A percentile compares a stretch with the other conserved stretches of the same genome.
Evolutionary conservation across 495 filamentous ascomycete genomes (phyloP).

Genomic region (Penicillium dipodomyicola): DNA sequence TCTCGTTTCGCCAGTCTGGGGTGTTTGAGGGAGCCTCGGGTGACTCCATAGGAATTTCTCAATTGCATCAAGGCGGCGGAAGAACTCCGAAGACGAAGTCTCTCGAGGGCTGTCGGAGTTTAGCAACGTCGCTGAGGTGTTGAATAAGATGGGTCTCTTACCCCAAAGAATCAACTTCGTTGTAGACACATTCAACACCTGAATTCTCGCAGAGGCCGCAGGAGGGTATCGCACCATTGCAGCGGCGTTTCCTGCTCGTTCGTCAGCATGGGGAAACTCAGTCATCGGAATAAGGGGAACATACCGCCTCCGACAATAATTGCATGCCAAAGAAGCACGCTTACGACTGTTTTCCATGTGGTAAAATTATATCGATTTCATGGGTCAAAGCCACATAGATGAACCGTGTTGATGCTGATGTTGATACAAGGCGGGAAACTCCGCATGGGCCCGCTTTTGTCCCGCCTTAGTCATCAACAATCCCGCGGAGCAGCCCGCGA

Average conservation of each 20-base stretch:
- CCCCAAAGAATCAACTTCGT: conserved; percentile 1
- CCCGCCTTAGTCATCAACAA: conserved; percentile 1
- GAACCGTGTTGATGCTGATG: background rate
- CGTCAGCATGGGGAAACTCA: background rate
- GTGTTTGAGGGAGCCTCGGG: conserved; percentile 2
- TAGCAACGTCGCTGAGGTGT: background rate
- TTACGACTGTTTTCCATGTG: conserved; percentile 1
- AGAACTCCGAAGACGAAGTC: conserved; percentile 6
- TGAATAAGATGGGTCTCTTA: background rate
- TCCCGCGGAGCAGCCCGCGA: no score
- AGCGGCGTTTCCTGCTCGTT: conserved; percentile 9
- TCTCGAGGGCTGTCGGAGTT: conserved; percentile 1
- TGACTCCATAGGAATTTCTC: conserved; percentile 7
- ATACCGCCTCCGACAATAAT: conserved; percentile 3
- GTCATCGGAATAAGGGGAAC: background rate
- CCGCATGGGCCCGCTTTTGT: background rate
- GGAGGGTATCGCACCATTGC: conserved; percentile 6
- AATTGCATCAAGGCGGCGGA: conserved; percentile 9
- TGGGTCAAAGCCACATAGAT: background rate
- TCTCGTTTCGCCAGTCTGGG: conserved; percentile 5
- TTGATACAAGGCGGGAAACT: background rate
- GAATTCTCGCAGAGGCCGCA: conserved; percentile 5
- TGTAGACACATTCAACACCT: conserved; percentile 9
- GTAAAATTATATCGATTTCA: background rate
- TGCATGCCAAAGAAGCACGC: conserved; percentile 5